Percentiles rank a stretch among this genome's conserved stretches.
phyloP scores from a whole-genome alignment of 1,284 basidiomycete genomes.

The Omphalotus olearius region DNA sequence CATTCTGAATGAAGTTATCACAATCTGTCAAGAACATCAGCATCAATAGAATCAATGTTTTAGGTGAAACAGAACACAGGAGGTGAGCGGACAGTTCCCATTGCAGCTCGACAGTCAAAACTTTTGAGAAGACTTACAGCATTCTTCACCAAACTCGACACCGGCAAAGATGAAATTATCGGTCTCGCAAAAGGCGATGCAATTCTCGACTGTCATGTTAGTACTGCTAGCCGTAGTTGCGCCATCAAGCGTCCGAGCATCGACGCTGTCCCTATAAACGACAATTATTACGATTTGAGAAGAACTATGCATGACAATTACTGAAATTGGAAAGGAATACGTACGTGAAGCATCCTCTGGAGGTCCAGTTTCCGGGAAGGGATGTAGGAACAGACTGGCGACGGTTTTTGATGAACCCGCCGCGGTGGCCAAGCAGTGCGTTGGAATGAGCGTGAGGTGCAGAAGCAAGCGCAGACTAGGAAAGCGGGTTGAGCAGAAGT shows the following conservation, averaged over 20 bases:
- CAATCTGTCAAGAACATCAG: conserved; percentile 50
- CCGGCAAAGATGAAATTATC: conserved; percentile 57
- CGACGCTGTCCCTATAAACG: conserved; percentile 42
- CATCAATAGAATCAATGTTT: too few species aligned
- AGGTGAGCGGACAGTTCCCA: background rate
- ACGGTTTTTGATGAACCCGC: conserved; percentile 20
- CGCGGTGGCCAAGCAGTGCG: background rate
- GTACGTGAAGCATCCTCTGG: conserved; percentile 62
- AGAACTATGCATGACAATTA: conserved; percentile 3
- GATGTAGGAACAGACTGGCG: conserved; percentile 34
- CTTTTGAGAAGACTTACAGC: conserved; percentile 43
- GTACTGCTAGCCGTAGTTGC: conserved; percentile 38
- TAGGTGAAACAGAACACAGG: background rate
- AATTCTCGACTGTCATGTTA: conserved; percentile 63
- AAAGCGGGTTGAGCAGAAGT: background rate
- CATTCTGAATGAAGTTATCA: conserved; percentile 48
- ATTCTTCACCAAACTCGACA: conserved; percentile 53
- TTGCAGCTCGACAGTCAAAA: background rate
- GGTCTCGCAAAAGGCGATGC: conserved; percentile 55
- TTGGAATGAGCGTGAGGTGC: conserved; percentile 17
- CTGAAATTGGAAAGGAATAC: conserved; percentile 19
- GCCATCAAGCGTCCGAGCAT: conserved; percentile 46
- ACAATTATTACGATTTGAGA: background rate
- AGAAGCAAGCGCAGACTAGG: conserved; percentile 25
- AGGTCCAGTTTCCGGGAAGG: conserved; percentile 54